Conservation (phyloP, 805 yeast species). For the Monosporozyma aerobia region DNA sequence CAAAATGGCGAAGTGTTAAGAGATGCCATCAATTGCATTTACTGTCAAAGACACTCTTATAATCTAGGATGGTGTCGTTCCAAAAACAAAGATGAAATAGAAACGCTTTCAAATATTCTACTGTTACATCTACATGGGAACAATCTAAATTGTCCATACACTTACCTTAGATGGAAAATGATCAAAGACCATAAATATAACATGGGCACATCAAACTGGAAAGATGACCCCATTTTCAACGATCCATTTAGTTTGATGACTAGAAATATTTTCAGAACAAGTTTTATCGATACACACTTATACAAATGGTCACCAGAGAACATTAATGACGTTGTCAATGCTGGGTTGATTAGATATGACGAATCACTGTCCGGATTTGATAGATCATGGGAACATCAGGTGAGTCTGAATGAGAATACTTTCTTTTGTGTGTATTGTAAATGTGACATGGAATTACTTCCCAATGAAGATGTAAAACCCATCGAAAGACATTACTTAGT, state of each 20-base stretch:
- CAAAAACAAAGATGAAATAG: slow-evolving; percentile 15
- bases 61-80: slow-evolving; percentile 21
- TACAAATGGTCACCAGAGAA: not conserved
- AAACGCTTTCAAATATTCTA: slow-evolving; percentile 20
- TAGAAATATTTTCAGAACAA: slow-evolving; percentile 5
- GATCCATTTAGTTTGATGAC: slow-evolving; percentile 12
- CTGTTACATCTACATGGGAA: slow-evolving; percentile 13
- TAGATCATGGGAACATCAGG: slow-evolving; percentile 3
- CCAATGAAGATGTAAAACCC: slow-evolving; percentile 25
- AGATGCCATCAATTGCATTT: slow-evolving; percentile 21
- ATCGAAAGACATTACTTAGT: slow-evolving; percentile 36
- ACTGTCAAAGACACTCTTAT: slow-evolving; percentile 15
- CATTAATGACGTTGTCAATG: slow-evolving; percentile 34
- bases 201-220: slow-evolving; percentile 15
- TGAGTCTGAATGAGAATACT: slow-evolving; percentile 33
- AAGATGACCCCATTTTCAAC: slow-evolving; percentile 13
- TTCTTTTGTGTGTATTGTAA: slow-evolving; percentile 53
- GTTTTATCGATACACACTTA: not conserved
- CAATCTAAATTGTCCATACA: slow-evolving; percentile 11
- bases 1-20: slow-evolving; percentile 5
- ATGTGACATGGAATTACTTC: slow-evolving; percentile 38
- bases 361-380: slow-evolving; percentile 34
- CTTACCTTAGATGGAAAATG: slow-evolving; percentile 12
- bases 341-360: slow-evolving; percentile 48
- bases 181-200: slow-evolving; percentile 18